These are phyloP conservation scores for Nannizzia gypsea DNA, from an alignment of 2,329 filamentous ascomycete genomes.

Conservation along the genomic window DNA sequence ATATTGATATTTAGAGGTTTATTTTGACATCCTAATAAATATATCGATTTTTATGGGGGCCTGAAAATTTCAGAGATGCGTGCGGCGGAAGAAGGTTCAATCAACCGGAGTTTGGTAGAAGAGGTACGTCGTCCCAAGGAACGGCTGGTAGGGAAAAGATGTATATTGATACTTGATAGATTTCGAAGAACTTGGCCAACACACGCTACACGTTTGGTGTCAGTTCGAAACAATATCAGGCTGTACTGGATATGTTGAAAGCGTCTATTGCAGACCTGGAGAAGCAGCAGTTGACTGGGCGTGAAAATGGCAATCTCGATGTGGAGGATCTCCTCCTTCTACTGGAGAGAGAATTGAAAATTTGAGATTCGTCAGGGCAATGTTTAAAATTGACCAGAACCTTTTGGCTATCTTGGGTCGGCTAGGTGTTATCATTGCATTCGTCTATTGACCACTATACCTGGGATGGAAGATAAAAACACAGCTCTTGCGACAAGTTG, in stretches of 20 bases:
- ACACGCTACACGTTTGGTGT: slow-evolving; percentile 30
- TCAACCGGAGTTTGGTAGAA: not conserved
- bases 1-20: no score
- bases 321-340: slow-evolving; percentile 7
- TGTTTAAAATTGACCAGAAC: not conserved
- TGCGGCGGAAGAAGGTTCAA: not conserved
- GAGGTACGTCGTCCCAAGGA: not conserved
- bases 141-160: no score
- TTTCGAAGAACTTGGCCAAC: slow-evolving; percentile 33
- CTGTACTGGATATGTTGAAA: slow-evolving; percentile 27
- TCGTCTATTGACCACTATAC: not conserved
- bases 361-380: not conserved
- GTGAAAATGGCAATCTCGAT: not conserved
- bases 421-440: not conserved
- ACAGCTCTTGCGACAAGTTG: not conserved
- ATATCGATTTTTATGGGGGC: no score
- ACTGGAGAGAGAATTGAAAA: slow-evolving; percentile 9
- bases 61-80: not conserved
- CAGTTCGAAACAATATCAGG: slow-evolving; percentile 27
- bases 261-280: slow-evolving; percentile 24
- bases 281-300: not conserved
- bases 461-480: not conserved
- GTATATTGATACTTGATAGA: slow-evolving; percentile 17
- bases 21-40: no score
- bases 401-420: not conserved